A percentile compares a stretch with the other conserved stretches of the same genome.
phyloP scores from a whole-genome alignment of 352 stramenopile species.

The Peronospora belbahrii region DNA sequence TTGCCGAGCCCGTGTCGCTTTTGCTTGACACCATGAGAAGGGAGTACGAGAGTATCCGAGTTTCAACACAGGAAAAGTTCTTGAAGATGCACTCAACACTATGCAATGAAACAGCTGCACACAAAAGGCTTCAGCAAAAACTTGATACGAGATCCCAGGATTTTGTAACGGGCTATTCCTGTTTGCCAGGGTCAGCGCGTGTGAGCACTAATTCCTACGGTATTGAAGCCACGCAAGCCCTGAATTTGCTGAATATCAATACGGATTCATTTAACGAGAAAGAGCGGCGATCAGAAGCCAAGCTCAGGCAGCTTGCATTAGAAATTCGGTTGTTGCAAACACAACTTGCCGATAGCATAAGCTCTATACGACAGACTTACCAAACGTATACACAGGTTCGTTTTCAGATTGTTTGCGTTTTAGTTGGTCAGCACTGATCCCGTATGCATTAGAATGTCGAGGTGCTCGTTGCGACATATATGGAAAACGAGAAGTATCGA shows the following conservation, averaged over 20 bases:
- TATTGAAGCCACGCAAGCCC: constrained; percentile 26
- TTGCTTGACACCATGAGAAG: constrained; percentile 73
- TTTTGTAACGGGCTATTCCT: constrained; percentile 24
- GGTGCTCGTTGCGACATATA: constrained; percentile 62
- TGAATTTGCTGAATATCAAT: constrained; percentile 23
- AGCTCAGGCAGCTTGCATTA: constrained; percentile 38
- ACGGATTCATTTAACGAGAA: constrained; percentile 25
- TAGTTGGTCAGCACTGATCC: neutral
- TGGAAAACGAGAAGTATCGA: constrained; percentile 84
- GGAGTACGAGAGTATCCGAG: constrained; percentile 59
- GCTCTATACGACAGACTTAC: constrained; percentile 35
- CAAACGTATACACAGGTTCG: constrained; percentile 55
- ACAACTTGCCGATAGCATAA: constrained; percentile 28
- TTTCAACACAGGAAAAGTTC: constrained; percentile 59
- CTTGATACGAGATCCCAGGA: constrained; percentile 45
- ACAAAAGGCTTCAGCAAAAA: constrained; percentile 57
- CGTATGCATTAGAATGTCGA: constrained; percentile 48
- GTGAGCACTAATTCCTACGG: constrained; percentile 13
- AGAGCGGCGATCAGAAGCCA: constrained; percentile 34
- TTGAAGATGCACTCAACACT: constrained; percentile 38
- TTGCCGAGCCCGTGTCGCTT: constrained; percentile 61
- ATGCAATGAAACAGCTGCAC: constrained; percentile 32
- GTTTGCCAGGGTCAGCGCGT: constrained; percentile 19
- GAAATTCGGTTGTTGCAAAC: constrained; percentile 37
- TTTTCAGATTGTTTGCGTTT: neutral